Evolutionary conservation across 371 early-diverging fungal genomes (phyloP), one percentile per base, ranked within the genome.

Genomic region (Syncephalastrum racemosum): DNA sequence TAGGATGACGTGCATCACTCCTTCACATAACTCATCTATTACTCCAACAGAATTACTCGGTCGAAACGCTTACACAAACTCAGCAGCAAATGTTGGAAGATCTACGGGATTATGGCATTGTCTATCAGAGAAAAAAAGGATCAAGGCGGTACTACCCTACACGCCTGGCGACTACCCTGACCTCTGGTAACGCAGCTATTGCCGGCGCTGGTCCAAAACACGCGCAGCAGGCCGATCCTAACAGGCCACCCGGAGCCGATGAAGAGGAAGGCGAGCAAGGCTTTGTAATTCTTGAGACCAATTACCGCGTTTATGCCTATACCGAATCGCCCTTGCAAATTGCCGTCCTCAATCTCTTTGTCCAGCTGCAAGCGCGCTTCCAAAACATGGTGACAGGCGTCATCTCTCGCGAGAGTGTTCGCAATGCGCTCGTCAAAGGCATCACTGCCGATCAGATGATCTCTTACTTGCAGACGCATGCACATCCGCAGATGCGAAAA

Each of bases 371-470:
- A 59, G 80, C 86, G 16, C 87, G 94, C 19, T 97, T 99, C 66
- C 84, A 91, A 36, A 99, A 99, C 76, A 89, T 99, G 90, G 93
- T 99, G 0, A 86, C 92, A 16, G 98, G 95, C 0, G 80, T 84
- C 2, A 83, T 99, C 25, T 96, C 95, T 1, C 86, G 99, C 49
- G 97, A 98, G 48, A 92, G 94, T 59, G 85, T 99, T 40, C 76
- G 91, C 16, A 83, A 85, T 39, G 99, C 99, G 0, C 73, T 98
- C 22, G 55, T 76, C 22, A 92, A 93, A 20, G 99, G 99, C 8
- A 99, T 99, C 58, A 94, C 98, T 0, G 95, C 98, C 4, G 91
- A 93, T 27, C 99, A 99, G 88, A 97, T 98, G 50, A 89, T 95
- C 43, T 78, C 90, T 4, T 98, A 92, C 63, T 73, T 98, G 46